Conservation (phyloP, 805 yeast species). For the Saturnispora ahearnii region DNA sequence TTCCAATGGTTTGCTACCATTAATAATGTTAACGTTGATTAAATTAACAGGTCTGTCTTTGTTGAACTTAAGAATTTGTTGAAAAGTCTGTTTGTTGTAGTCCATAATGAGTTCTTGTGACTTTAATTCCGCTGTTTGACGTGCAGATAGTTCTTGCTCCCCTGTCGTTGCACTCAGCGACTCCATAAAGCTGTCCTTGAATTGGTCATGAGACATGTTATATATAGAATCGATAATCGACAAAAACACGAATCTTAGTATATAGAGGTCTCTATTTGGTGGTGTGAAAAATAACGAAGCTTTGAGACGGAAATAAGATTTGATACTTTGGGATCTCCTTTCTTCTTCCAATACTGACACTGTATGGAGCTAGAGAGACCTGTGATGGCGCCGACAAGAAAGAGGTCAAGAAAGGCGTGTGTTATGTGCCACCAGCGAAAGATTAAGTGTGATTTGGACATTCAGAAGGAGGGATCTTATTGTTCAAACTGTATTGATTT, state of each 20-base stretch:
- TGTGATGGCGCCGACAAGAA: slow-evolving; percentile 27
- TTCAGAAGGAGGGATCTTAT: slow-evolving; percentile 34
- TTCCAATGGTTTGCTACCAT: slow-evolving; percentile 28
- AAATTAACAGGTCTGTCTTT: slow-evolving; percentile 35
- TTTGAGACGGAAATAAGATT: background rate
- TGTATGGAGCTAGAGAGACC: background rate
- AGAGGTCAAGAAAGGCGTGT: slow-evolving; percentile 65
- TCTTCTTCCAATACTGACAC: background rate
- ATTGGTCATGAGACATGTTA: background rate
- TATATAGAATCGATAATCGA: background rate
- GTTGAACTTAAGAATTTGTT: slow-evolving; percentile 24
- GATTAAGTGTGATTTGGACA: slow-evolving; percentile 62
- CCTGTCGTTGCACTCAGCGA: slow-evolving; percentile 10
- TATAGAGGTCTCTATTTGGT: too few species aligned
- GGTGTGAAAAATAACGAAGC: background rate
- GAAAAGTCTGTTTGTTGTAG: slow-evolving; percentile 23
- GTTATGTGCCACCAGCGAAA: slow-evolving; percentile 69
- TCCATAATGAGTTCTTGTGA: slow-evolving; percentile 22
- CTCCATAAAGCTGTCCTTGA: slow-evolving; percentile 16
- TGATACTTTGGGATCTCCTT: background rate
- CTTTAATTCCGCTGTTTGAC: slow-evolving; percentile 21
- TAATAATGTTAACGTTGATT: slow-evolving; percentile 38
- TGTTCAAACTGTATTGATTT: slow-evolving; percentile 67
- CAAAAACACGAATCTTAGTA: background rate
- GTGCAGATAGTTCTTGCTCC: background rate